Base-by-base conservation (phyloP, 2,329 filamentous ascomycete species). In the Pseudonectria foliicola region DNA sequence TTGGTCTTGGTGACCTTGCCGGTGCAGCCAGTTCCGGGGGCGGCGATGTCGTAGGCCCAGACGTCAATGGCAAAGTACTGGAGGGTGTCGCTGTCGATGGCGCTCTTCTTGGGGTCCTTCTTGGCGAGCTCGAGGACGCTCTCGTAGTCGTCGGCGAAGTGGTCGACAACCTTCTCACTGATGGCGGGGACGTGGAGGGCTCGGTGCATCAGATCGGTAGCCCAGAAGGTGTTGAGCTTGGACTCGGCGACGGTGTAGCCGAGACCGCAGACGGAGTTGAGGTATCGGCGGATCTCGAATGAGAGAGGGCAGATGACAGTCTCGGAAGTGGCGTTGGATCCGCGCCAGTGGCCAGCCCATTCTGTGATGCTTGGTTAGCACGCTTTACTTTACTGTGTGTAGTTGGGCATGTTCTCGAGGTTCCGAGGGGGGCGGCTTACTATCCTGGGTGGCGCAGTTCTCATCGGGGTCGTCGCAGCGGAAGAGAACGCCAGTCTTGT, bases 51-150 rank as follows among this genome's bases (percentile, higher is more conserved):
- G 43, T 71, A 76, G 0, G 78, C 79, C 55, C 80, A 85, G 1
- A 67, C 76, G 39, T 83, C 77, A 6, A 82, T 68, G 4, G 81
- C 80, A 53, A 85, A 85, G 56, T 79, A 81, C 57, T 82, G 76
- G 27, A 85, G 63, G 0, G 71, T 68, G 43, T 82, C 70, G 23
- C 71, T 78, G 57, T 85, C 79, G 18, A 68, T 61, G 3, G 64
- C 70, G 3, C 69, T 62, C 16, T 67, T 65, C 4, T 63, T 58
- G 7, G 72, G 67, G 7, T 68, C 60, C 10, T 51, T 45, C 42
- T 62, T 55, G 0, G 77, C 75, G 15, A 78, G 62, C 10, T 66
- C 64, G 1, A 80, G 33, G 3, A 71, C 69, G 3, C 68, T 71
- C 3, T 63, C 57, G 52, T 82, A 81, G 31, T 66, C 66, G 32